Evolutionary conservation across 768 basidiomycete species (phyloP).

Genomic region (Rossbeevera mucosa): DNA sequence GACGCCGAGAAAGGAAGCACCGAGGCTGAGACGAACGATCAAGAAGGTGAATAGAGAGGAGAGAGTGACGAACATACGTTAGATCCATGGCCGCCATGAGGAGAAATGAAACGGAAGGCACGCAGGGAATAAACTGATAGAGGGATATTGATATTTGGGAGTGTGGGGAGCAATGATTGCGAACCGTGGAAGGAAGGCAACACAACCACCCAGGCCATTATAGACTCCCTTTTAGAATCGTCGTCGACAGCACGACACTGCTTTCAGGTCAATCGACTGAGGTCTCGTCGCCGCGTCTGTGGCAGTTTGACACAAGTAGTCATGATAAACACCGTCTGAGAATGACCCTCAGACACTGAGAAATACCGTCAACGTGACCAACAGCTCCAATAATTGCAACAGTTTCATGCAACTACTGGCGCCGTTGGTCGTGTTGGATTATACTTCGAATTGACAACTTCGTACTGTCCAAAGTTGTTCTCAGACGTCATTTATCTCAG

Average conservation of each 20-base stretch:
- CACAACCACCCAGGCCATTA: not conserved
- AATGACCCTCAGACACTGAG: not conserved
- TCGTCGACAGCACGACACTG: not conserved
- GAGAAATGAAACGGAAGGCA: not conserved
- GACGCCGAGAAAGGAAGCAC: conserved; percentile 48
- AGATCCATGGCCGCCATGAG: conserved; percentile 25
- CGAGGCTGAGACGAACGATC: conserved; percentile 34
- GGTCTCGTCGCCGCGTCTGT: not conserved
- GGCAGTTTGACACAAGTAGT: not conserved
- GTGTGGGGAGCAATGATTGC: not conserved
- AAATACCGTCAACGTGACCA: not conserved
- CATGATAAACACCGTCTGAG: not conserved
- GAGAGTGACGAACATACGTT: conserved; percentile 27
- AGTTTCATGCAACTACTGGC: too few species aligned
- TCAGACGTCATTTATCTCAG: too few species aligned
- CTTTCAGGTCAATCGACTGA: not conserved
- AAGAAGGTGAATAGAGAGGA: not conserved
- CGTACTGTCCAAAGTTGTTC: too few species aligned
- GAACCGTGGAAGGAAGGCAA: not conserved
- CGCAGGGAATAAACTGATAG: not conserved
- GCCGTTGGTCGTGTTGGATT: too few species aligned
- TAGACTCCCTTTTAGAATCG: not conserved
- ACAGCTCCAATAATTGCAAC: not conserved
- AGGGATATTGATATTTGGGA: conserved; percentile 3
- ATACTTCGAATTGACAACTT: too few species aligned